Base-by-base conservation (phyloP, 2,329 filamentous ascomycete genomes). In the Fusarium sp. region DNA sequence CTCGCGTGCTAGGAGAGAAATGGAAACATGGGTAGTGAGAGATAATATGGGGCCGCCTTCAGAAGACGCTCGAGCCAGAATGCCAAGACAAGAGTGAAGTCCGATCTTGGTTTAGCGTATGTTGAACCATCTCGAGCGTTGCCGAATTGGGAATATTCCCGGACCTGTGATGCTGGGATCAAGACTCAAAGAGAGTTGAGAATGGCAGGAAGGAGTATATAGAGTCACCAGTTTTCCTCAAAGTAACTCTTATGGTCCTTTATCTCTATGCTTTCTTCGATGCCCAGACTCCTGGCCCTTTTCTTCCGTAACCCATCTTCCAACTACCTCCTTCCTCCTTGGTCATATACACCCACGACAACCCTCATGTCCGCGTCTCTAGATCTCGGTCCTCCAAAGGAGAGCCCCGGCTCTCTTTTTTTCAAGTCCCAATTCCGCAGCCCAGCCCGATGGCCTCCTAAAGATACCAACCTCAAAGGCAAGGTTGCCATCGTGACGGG, bases 401-500 rank as follows among this genome's bases (percentile, higher is more conserved):
- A 40, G 8, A n/a, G 35, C 10, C 20, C 56, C 1, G 22, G 56
- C 2, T 40, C 56, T 2, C 56, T 40, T 1, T 58, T 58, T 5
- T 10, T 58, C 35, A 36, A 40, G 1, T 40, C 56, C 56, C 56
- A 58, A 6, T 58, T 58, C 16, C 56, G 56, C 6, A 38, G 20
- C 1, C 18, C 22, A 13, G 35, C 29, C 4, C 56, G 38, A 58
- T 40, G 56, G 56, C 56, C 56, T 6, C 35, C 56, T 2, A 58
- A 38, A n/a, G 35, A 58, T 6, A 58, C 56, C 22, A 27, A 27
- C 31, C 56, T 58, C 35, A 27, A 27, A 35, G 56, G 18, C 3
- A 58, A 58, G 22, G 35, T 58, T 27, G 35, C 56, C 13, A 40
- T 58, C 56, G 56, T 58, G 14, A 40, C 56, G 4, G 56, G 35